Conservation (phyloP, 2,329 filamentous ascomycete species). For the Cladophialophora exuberans region DNA sequence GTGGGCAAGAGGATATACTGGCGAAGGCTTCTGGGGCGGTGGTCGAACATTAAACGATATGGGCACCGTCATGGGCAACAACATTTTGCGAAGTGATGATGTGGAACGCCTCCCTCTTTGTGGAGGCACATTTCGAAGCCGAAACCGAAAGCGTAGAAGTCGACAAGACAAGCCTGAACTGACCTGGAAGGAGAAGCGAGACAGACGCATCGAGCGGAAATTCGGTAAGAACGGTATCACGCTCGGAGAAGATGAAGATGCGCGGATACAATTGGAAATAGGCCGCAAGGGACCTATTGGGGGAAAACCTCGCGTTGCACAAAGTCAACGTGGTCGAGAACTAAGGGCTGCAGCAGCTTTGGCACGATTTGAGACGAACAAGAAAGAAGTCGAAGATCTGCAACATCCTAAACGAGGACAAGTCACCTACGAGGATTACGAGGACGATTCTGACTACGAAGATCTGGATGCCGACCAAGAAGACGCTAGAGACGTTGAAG, state of each 20-base stretch:
- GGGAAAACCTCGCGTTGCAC: slow-evolving; percentile 72
- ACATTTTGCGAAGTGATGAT: slow-evolving; percentile 55
- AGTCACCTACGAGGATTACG: slow-evolving; percentile 44
- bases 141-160: slow-evolving; percentile 58
- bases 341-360: slow-evolving; percentile 76
- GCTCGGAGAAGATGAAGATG: slow-evolving; percentile 69
- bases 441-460: slow-evolving; percentile 39
- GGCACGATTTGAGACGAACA: slow-evolving; percentile 65
- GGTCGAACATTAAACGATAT: slow-evolving; percentile 65
- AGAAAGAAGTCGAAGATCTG: slow-evolving; percentile 37
- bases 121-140: slow-evolving; percentile 72
- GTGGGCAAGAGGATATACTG: slow-evolving; percentile 72
- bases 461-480: slow-evolving; percentile 46
- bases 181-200: slow-evolving; percentile 73
- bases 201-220: slow-evolving; percentile 72
- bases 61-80: slow-evolving; percentile 60
- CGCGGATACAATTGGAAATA: slow-evolving; percentile 66
- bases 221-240: slow-evolving; percentile 72
- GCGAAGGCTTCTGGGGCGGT: slow-evolving; percentile 81
- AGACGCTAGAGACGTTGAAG: slow-evolving; percentile 67
- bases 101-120: slow-evolving; percentile 72
- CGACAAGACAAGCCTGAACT: slow-evolving; percentile 52
- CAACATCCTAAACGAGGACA: slow-evolving; percentile 36
- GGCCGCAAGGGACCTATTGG: slow-evolving; percentile 60
- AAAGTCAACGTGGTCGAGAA: slow-evolving; percentile 73